Percentiles rank a stretch among this genome's conserved stretches.
phyloP scores from a whole-genome alignment of 495 filamentous ascomycete species.

The Lentithecium fluviatile region DNA sequence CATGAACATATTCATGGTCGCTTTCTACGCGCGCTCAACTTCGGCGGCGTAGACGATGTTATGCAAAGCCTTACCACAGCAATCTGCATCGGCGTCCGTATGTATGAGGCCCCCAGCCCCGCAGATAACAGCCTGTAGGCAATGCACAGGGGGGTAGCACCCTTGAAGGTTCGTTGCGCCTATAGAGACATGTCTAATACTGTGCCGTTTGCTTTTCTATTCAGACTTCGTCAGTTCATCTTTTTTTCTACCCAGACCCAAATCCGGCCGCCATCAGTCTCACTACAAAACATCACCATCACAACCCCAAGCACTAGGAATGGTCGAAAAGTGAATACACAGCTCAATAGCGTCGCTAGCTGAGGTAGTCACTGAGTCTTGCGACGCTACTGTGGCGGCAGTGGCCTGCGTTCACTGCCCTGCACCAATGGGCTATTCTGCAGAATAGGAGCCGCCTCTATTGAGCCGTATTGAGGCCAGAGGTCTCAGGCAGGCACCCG shows the following conservation, averaged over 20 bases:
- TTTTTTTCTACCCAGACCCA: constrained; percentile 11
- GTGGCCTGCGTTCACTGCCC: neutral
- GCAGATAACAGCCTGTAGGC: too few relatives aligned
- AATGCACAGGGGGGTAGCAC: neutral
- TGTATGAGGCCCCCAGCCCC: too few relatives aligned
- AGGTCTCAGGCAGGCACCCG: too few relatives aligned
- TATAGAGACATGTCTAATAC: neutral
- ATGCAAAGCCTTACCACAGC: too few relatives aligned
- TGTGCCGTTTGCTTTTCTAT: neutral
- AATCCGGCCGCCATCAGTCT: constrained; percentile 2
- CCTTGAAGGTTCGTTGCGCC: neutral
- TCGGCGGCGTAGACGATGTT: too few relatives aligned
- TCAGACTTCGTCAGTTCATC: neutral
- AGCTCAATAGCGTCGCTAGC: neutral
- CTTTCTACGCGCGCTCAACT: too few relatives aligned
- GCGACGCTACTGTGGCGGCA: neutral
- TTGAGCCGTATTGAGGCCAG: constrained; percentile 11
- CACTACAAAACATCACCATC: neutral
- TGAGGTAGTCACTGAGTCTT: neutral
- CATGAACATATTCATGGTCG: too few relatives aligned
- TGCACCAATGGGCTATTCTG: neutral
- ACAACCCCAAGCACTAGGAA: neutral
- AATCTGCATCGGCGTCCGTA: too few relatives aligned
- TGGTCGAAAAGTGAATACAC: neutral
- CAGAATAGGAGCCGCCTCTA: constrained; percentile 7